phyloP scores from a whole-genome alignment of 2,329 filamentous ascomycete genomes.

The Harringtonia lauricola region DNA sequence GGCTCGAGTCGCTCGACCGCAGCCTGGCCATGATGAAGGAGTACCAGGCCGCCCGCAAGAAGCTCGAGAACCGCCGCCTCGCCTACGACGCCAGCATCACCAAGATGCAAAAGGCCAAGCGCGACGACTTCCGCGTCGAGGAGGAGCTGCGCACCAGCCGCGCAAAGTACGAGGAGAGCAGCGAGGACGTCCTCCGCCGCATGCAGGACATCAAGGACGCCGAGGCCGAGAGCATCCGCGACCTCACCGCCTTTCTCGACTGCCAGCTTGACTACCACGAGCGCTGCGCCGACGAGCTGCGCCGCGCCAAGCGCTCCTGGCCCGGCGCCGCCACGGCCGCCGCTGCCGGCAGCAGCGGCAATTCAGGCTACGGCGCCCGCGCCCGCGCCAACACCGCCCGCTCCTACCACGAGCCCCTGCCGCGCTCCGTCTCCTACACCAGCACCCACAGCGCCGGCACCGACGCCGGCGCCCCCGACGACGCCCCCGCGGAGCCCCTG shows the following conservation, averaged over 20 bases:
- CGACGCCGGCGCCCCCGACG: slow-evolving; percentile 22
- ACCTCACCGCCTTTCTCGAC: slow-evolving; percentile 74
- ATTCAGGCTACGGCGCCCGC: slow-evolving; percentile 18
- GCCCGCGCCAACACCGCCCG: slow-evolving; percentile 37
- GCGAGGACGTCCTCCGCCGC: slow-evolving; percentile 77
- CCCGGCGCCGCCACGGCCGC: slow-evolving; percentile 14
- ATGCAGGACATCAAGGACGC: slow-evolving; percentile 97
- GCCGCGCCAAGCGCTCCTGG: slow-evolving; percentile 39
- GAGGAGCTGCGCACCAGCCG: slow-evolving; percentile 86
- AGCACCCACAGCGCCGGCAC: slow-evolving; percentile 20
- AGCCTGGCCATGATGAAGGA: slow-evolving; percentile 94
- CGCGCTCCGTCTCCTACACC: slow-evolving; percentile 16
- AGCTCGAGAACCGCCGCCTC: slow-evolving; percentile 79
- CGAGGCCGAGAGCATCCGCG: slow-evolving; percentile 70
- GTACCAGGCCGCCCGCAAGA: slow-evolving; percentile 88
- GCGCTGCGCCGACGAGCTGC: slow-evolving; percentile 73
- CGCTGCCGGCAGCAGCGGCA: slow-evolving; percentile 6
- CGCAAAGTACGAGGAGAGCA: slow-evolving; percentile 92
- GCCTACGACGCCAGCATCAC: slow-evolving; percentile 82
- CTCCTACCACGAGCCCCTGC: slow-evolving; percentile 25
- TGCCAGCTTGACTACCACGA: slow-evolving; percentile 88
- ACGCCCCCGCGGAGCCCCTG: slow-evolving; percentile 23
- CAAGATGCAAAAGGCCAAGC: slow-evolving; percentile 89
- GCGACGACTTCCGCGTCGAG: slow-evolving; percentile 85
- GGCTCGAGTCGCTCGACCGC: slow-evolving; percentile 86